phyloP scores from a whole-genome alignment of 1,284 basidiomycete genomes.

The Mycosarcoma mackinlayi region DNA sequence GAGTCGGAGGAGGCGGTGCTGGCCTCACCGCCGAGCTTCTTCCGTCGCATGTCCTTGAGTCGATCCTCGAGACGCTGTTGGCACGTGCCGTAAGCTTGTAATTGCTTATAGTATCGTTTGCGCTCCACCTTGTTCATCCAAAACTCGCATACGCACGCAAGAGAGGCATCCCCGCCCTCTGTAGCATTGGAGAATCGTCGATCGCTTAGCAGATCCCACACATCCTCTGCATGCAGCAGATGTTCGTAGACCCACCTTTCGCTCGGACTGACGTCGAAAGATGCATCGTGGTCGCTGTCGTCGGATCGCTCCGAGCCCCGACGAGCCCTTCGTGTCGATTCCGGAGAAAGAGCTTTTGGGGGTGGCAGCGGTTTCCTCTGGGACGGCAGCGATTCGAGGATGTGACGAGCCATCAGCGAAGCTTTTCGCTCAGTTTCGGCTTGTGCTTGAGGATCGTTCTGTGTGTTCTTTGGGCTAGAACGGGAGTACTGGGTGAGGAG shows the following conservation, averaged over 20 bases:
- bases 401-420: conserved; percentile 12
- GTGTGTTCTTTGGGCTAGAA: neutral
- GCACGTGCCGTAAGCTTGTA: conserved; percentile 2
- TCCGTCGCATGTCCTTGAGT: conserved; percentile 19
- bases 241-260: conserved; percentile 27
- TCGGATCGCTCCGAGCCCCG: conserved; percentile 7
- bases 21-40: conserved; percentile 4
- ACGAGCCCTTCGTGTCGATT: conserved; percentile 6
- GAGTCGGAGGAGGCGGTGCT: conserved; percentile 13
- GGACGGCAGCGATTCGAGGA: conserved; percentile 33
- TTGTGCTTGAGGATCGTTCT: neutral
- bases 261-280: conserved; percentile 26
- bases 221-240: conserved; percentile 23
- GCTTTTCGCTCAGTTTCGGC: neutral
- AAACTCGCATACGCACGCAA: conserved; percentile 26
- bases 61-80: conserved; percentile 31
- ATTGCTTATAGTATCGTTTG: conserved; percentile 32
- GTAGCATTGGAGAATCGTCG: conserved; percentile 8
- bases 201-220: conserved; percentile 40
- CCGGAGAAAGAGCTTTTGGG: neutral
- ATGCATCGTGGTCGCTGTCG: conserved; percentile 14
- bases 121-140: conserved; percentile 38
- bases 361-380: conserved; percentile 14
- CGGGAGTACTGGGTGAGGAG: conserved; percentile 22
- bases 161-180: neutral